These are phyloP conservation scores for Taiozyma sp. DNA, from an alignment of 1,139 yeast species.

Conservation along the genomic window DNA sequence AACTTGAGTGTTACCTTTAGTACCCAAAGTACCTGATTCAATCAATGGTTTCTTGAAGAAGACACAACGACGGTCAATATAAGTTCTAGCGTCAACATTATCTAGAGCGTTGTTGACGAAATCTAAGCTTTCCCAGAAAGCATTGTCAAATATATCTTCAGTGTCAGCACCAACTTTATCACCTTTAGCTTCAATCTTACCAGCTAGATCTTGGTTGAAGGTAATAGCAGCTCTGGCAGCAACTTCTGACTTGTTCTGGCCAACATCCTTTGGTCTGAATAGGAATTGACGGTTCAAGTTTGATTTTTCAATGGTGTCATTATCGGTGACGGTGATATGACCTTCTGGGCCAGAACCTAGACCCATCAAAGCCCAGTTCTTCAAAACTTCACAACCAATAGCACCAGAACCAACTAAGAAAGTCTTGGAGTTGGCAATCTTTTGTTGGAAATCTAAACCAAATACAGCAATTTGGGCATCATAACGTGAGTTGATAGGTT, in stretches of 20 bases:
- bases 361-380: constrained; percentile 98
- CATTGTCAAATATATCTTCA: constrained; percentile 78
- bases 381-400: constrained; percentile 98
- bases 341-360: constrained; percentile 91
- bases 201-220: constrained; percentile 82
- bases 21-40: constrained; percentile 97
- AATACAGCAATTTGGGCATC: constrained; percentile 94
- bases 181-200: constrained; percentile 68
- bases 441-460: constrained; percentile 73
- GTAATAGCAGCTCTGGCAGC: constrained; percentile 79
- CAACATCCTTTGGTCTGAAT: constrained; percentile 93
- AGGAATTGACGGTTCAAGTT: constrained; percentile 94
- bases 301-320: constrained; percentile 91
- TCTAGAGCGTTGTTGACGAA: constrained; percentile 95
- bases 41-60: constrained; percentile 86
- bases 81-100: constrained; percentile 96
- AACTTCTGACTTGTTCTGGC: constrained; percentile 83
- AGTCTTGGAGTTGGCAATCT: constrained; percentile 69
- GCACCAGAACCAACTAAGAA: constrained; percentile 98
- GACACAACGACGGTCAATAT: constrained; percentile 95
- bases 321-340: constrained; percentile 81
- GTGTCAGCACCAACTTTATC: constrained; percentile 96
- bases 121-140: constrained; percentile 82
- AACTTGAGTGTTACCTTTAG: constrained; percentile 98
- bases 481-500: constrained; percentile 77